These are phyloP conservation scores for Penicillium sp. DNA, from an alignment of 2,329 filamentous ascomycete species.

Conservation along the genomic window DNA sequence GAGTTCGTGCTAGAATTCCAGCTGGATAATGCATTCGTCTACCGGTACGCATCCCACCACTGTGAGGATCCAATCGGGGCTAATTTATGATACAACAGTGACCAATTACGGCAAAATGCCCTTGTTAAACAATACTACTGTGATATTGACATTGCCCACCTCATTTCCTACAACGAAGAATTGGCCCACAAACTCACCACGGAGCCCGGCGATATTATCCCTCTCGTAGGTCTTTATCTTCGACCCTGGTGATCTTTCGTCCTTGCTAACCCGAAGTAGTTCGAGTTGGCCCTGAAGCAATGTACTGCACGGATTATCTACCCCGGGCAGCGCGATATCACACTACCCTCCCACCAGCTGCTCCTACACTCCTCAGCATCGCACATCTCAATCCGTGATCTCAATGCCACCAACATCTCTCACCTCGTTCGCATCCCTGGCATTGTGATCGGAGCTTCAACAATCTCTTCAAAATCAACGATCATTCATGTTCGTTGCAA, in stretches of 20 bases:
- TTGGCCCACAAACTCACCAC: conserved; percentile 84
- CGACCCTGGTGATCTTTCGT: not conserved
- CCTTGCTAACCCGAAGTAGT: conserved; percentile 53
- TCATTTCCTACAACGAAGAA: conserved; percentile 96
- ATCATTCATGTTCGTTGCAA: conserved; percentile 82
- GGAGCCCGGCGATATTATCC: conserved; percentile 88
- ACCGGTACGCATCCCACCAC: conserved; percentile 60
- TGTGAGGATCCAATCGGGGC: conserved; percentile 2
- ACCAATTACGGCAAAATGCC: conserved; percentile 93
- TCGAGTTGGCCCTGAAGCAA: conserved; percentile 82
- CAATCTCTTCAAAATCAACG: conserved; percentile 93
- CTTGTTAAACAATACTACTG: conserved; percentile 92
- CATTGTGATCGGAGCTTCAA: conserved; percentile 95
- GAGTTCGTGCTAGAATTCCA: conserved; percentile 92
- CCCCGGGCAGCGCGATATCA: conserved; percentile 64
- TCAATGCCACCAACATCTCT: conserved; percentile 89
- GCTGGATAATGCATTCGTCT: conserved; percentile 91
- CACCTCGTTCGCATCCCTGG: conserved; percentile 94
- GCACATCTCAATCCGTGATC: conserved; percentile 86
- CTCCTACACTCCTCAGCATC: conserved; percentile 90
- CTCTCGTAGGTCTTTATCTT: conserved; percentile 61
- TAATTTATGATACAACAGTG: conserved; percentile 52
- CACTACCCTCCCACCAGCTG: conserved; percentile 87
- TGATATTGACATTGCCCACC: conserved; percentile 90
- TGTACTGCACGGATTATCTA: conserved; percentile 94